These are phyloP conservation scores for Aspergillus pseudonomiae DNA, from an alignment of 2,329 filamentous ascomycete genomes.

Conservation along the genomic window DNA sequence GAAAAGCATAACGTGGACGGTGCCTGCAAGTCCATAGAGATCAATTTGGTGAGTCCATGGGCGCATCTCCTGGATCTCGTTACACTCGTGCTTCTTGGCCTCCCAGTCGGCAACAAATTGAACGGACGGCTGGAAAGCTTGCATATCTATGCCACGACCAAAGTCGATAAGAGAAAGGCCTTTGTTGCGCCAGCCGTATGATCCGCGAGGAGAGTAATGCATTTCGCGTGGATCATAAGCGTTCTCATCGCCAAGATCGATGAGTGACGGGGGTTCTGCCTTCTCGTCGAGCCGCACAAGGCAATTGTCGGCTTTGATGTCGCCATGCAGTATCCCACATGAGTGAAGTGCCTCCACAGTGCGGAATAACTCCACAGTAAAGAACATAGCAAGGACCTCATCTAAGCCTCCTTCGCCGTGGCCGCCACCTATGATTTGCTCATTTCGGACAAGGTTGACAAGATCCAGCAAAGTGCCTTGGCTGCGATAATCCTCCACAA, in stretches of 20 bases:
- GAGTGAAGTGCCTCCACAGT: slow-evolving; percentile 85
- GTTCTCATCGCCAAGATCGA: slow-evolving; percentile 31
- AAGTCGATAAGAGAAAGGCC: slow-evolving; percentile 92
- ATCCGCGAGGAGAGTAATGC: slow-evolving; percentile 73
- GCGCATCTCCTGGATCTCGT: slow-evolving; percentile 89
- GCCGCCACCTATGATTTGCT: slow-evolving; percentile 55
- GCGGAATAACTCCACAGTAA: slow-evolving; percentile 85
- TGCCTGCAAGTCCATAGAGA: slow-evolving; percentile 88
- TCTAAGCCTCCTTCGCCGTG: slow-evolving; percentile 72
- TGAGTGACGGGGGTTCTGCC: slow-evolving; percentile 31
- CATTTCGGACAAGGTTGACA: slow-evolving; percentile 80
- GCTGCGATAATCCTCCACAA: slow-evolving; percentile 83
- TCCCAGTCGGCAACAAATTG: slow-evolving; percentile 97
- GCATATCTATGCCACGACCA: slow-evolving; percentile 92
- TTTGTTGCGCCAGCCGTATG: slow-evolving; percentile 75
- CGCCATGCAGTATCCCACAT: slow-evolving; percentile 81
- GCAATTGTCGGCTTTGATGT: slow-evolving; percentile 95
- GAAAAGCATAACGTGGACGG: slow-evolving; percentile 86
- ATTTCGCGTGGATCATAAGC: slow-evolving; percentile 33
- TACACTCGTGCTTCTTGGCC: slow-evolving; percentile 81
- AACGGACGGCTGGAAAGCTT: slow-evolving; percentile 72
- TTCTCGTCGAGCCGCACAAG: slow-evolving; percentile 75
- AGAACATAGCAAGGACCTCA: slow-evolving; percentile 92
- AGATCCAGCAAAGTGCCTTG: slow-evolving; percentile 95
- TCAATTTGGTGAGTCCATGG: slow-evolving; percentile 99